Conservation (phyloP, 1,284 basidiomycete species). For the Ganoderma multipileum region DNA sequence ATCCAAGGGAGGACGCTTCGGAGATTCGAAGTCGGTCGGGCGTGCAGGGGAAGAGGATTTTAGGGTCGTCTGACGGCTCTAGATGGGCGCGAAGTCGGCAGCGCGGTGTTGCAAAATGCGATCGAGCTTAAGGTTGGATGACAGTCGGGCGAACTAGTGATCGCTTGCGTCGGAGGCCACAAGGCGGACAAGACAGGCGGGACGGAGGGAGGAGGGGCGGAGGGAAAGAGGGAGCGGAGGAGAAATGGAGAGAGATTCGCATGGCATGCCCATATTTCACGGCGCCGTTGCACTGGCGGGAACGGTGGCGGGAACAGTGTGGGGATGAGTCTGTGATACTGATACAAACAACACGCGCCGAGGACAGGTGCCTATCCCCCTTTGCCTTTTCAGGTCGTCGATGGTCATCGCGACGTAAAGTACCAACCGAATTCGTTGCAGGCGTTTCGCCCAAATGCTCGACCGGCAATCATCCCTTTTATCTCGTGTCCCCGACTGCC, state of each 20-base stretch:
- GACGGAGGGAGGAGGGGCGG: neutral
- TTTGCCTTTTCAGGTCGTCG: slow-evolving; percentile 17
- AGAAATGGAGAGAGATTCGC: slow-evolving; percentile 6
- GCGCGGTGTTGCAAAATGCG: slow-evolving; percentile 15
- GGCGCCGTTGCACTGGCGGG: neutral
- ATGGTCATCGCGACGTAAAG: slow-evolving; percentile 31
- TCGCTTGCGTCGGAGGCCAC: slow-evolving; percentile 7
- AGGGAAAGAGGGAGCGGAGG: slow-evolving; percentile 1
- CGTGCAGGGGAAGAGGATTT: slow-evolving; percentile 8
- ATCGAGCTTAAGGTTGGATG: slow-evolving; percentile 20
- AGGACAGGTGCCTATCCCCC: slow-evolving; percentile 18
- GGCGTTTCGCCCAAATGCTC: slow-evolving; percentile 14
- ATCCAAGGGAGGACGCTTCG: slow-evolving; percentile 18
- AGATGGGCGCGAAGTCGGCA: slow-evolving; percentile 8
- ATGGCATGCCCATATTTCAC: slow-evolving; percentile 13
- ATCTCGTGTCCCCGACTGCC: slow-evolving; percentile 14
- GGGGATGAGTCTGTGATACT: slow-evolving; percentile 14
- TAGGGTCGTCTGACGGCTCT: slow-evolving; percentile 18
- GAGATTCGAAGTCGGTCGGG: slow-evolving; percentile 5
- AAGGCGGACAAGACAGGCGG: neutral
- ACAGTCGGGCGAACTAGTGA: slow-evolving; percentile 26
- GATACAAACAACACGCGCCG: neutral
- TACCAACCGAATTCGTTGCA: slow-evolving; percentile 13
- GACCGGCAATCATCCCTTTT: slow-evolving; percentile 3
- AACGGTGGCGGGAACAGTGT: slow-evolving; percentile 16